These are phyloP conservation scores for Candida broadrunensis DNA, from an alignment of 805 yeast genomes.

Conservation along the genomic window DNA sequence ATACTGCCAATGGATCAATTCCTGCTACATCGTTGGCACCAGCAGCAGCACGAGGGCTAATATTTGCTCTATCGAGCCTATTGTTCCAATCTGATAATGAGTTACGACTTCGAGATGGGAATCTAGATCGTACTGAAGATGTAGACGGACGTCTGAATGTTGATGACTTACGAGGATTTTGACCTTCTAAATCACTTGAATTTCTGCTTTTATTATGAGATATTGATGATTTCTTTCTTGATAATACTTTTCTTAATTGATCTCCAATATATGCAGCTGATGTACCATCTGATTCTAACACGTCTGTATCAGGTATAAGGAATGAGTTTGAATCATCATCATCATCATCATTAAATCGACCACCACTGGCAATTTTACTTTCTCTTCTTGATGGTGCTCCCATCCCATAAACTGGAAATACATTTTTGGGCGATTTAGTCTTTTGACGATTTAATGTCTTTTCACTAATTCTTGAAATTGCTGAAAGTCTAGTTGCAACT, in stretches of 20 bases:
- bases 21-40: neutral
- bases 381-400: conserved; percentile 61
- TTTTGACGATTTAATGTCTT: conserved; percentile 1
- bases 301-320: neutral
- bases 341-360: conserved; percentile 5
- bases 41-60: neutral
- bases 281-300: conserved; percentile 2
- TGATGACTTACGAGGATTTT: neutral
- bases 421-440: conserved; percentile 62
- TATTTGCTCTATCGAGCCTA: neutral
- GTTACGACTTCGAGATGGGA: neutral
- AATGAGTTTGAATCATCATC: neutral
- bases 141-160: neutral
- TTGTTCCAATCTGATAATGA: neutral
- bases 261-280: conserved; percentile 21
- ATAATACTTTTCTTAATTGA: conserved; percentile 13
- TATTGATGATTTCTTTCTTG: conserved; percentile 1
- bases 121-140: neutral
- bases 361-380: conserved; percentile 48
- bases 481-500: conserved; percentile 9
- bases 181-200: conserved; percentile 1
- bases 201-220: conserved; percentile 1
- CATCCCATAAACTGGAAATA: conserved; percentile 80
- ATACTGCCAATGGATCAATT: neutral
- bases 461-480: conserved; percentile 6